A percentile compares a stretch with the other conserved stretches of the same genome.
Conservation (phyloP, 495 filamentous ascomycete genomes). For the Lepidopterella palustris region DNA sequence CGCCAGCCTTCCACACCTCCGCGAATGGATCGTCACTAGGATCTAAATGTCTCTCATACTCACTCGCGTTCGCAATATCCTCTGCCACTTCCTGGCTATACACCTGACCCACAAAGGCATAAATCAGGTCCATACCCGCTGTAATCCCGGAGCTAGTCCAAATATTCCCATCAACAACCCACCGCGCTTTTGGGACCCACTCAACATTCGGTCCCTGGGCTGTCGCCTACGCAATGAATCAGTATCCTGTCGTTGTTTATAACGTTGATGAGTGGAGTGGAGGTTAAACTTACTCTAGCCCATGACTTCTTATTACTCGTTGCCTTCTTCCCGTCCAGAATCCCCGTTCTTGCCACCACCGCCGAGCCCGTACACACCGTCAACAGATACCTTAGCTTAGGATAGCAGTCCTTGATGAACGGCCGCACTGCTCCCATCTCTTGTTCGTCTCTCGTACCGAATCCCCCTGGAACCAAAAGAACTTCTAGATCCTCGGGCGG, state of each 20-base stretch:
- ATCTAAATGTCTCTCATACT: conserved; percentile 37
- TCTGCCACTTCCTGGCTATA: conserved; percentile 39
- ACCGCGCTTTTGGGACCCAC: conserved; percentile 58
- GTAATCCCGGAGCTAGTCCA: conserved; percentile 60
- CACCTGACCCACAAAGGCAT: conserved; percentile 45
- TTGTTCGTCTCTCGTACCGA: conserved; percentile 42
- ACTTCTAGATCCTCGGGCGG: conserved; percentile 50
- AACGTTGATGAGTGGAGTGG: conserved; percentile 47
- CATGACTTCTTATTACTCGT: conserved; percentile 29
- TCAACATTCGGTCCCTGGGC: conserved; percentile 41
- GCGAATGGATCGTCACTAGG: conserved; percentile 37
- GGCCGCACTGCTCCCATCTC: conserved; percentile 38
- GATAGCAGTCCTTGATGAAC: conserved; percentile 43
- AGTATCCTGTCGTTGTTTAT: conserved; percentile 55
- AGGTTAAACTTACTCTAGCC: conserved; percentile 33
- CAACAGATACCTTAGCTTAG: conserved; percentile 45
- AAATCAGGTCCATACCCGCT: conserved; percentile 60
- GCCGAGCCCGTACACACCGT: conserved; percentile 27
- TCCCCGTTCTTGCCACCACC: conserved; percentile 19
- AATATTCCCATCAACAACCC: conserved; percentile 59
- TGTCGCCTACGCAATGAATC: conserved; percentile 37
- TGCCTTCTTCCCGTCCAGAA: conserved; percentile 25
- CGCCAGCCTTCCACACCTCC: conserved; percentile 20
- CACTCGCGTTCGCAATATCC: conserved; percentile 28
- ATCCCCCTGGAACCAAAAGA: conserved; percentile 58